Evolutionary conservation across 2,329 filamentous ascomycete genomes (phyloP).

Genomic region (Sphaerulina vaccinii): DNA sequence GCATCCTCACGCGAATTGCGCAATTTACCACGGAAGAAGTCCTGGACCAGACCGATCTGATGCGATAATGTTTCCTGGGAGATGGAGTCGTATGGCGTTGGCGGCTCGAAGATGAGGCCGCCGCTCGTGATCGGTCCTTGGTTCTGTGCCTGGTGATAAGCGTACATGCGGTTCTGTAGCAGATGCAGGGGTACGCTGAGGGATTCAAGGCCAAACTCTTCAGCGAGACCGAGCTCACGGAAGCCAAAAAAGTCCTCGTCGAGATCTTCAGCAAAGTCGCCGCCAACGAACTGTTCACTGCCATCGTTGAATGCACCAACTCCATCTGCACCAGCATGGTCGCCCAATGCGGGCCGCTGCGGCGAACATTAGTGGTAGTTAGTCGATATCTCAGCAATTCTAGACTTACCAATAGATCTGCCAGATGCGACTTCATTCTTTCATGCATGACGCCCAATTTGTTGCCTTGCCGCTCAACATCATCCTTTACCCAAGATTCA

Average conservation of each 20-base stretch:
- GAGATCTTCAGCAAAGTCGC: constrained; percentile 96
- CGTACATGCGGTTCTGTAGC: constrained; percentile 85
- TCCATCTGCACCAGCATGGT: constrained; percentile 73
- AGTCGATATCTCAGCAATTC: neutral
- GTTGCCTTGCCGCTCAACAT: constrained; percentile 78
- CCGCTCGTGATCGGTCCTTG: constrained; percentile 60
- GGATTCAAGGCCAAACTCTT: constrained; percentile 82
- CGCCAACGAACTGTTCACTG: constrained; percentile 93
- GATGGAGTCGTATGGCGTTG: constrained; percentile 72
- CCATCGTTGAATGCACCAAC: constrained; percentile 92
- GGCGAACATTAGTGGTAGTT: constrained; percentile 19
- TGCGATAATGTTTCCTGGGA: constrained; percentile 72
- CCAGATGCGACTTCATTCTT: constrained; percentile 86
- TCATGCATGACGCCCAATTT: constrained; percentile 87
- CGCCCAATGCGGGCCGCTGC: constrained; percentile 75
- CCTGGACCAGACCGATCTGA: constrained; percentile 83
- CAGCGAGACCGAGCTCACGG: constrained; percentile 87
- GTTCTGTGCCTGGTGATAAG: constrained; percentile 76
- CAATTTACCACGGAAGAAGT: constrained; percentile 88
- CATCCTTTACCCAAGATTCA: constrained; percentile 86
- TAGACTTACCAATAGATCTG: constrained; percentile 69
- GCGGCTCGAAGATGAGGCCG: constrained; percentile 63
- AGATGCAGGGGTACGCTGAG: constrained; percentile 92
- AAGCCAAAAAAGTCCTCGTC: constrained; percentile 99
- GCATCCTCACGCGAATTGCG: constrained; percentile 79